Percentiles rank a stretch among this genome's conserved stretches.
Evolutionary conservation across 176 grass and related monocot genomes (phyloP).

Genomic region (maize (Zea mays)): Zm-B73-REFERENCE-NAM-5.0 NC_050099.1:221639501-221640000

Average conservation of each 20-base stretch:
- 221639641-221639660: constrained; percentile 85
- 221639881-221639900: not conserved
- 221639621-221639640: constrained; percentile 78
- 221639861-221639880: constrained; percentile 92
- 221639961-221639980: constrained; percentile 62
- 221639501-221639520: not conserved
- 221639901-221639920: constrained; percentile 17
- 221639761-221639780: not conserved
- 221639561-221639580: not conserved
- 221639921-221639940: not conserved
- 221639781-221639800: constrained; percentile 76
- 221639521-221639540: not conserved
- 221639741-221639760: not conserved
- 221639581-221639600: not conserved
- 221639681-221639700: constrained; percentile 68
- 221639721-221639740: constrained; percentile 11
- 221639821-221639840: constrained; percentile 89
- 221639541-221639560: not conserved
- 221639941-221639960: not conserved
- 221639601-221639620: constrained; percentile 43
- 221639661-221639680: constrained; percentile 74
- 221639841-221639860: constrained; percentile 69
- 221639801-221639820: constrained; percentile 59
- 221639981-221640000: constrained; percentile 58
- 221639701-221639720: not conserved